These are phyloP conservation scores for Agrocybe praecox DNA, from an alignment of 768 basidiomycete species.

Conservation along the genomic window DNA sequence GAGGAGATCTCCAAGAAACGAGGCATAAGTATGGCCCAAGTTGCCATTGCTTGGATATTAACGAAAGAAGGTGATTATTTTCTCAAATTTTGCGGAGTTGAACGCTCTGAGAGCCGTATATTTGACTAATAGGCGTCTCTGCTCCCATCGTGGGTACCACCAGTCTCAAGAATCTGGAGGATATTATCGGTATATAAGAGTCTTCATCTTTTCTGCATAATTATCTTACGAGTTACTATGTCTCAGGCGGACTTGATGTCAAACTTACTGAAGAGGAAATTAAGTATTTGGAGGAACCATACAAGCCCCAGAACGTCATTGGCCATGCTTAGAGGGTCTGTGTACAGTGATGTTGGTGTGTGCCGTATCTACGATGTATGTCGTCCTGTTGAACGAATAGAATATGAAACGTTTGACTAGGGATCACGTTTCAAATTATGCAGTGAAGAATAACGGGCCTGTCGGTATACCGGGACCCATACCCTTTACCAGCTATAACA, in stretches of 20 bases:
- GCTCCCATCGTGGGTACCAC: constrained; percentile 62
- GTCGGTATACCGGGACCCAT: too few relatives aligned
- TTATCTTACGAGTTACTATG: background rate
- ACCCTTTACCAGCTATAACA: too few relatives aligned
- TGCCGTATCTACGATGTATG: too few relatives aligned
- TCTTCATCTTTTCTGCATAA: background rate
- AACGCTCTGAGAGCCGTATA: too few relatives aligned
- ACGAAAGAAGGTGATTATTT: constrained; percentile 33
- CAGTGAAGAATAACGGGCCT: too few relatives aligned
- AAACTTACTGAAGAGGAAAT: constrained; percentile 29
- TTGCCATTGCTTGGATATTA: constrained; percentile 54
- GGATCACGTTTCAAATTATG: too few relatives aligned
- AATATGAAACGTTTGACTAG: too few relatives aligned
- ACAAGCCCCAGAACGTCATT: constrained; percentile 20
- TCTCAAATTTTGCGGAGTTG: too few relatives aligned
- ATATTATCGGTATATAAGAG: constrained; percentile 42
- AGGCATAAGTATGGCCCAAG: constrained; percentile 55
- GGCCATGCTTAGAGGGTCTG: constrained; percentile 13
- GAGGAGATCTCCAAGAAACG: constrained; percentile 57
- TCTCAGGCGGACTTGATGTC: constrained; percentile 23
- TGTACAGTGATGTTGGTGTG: background rate
- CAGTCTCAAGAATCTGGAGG: constrained; percentile 49
- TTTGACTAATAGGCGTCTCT: constrained; percentile 43
- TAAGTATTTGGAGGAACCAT: constrained; percentile 25
- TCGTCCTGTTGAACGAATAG: too few relatives aligned